Conservation (phyloP, 345 rosid genomes). For the Salix viminalis region DNA sequence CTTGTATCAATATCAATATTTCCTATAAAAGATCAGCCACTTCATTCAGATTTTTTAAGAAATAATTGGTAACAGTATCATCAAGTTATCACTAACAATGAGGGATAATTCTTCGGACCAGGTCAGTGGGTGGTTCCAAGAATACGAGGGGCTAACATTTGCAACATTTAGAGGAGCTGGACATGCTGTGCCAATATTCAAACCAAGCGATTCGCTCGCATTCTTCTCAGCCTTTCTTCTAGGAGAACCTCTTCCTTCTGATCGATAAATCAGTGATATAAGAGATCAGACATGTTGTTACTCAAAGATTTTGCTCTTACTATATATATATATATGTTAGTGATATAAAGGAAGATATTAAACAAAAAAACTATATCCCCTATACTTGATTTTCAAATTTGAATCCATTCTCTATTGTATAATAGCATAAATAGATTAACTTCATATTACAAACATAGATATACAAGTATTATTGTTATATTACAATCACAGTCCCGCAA, state of each 20-base stretch:
- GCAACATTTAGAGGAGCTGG: constrained; percentile 99
- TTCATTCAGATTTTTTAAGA: not conserved
- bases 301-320: not conserved
- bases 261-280: not conserved
- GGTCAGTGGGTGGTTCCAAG: constrained; percentile 94
- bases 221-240: constrained; percentile 65
- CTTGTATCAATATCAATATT: not conserved
- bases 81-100: not conserved
- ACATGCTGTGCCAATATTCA: constrained; percentile 85
- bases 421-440: no score
- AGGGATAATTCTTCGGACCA: constrained; percentile 11
- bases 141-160: constrained; percentile 77
- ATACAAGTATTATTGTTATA: no score
- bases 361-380: no score
- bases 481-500: no score
- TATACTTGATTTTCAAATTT: no score
- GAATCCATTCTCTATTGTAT: no score
- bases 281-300: not conserved
- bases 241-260: constrained; percentile 38
- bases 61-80: not conserved
- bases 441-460: no score
- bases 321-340: not conserved
- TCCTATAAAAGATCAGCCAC: not conserved
- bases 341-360: no score
- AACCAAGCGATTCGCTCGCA: constrained; percentile 66